Conservation (phyloP, 179 eudicot species). For the Carnegiea gigantea region DNA sequence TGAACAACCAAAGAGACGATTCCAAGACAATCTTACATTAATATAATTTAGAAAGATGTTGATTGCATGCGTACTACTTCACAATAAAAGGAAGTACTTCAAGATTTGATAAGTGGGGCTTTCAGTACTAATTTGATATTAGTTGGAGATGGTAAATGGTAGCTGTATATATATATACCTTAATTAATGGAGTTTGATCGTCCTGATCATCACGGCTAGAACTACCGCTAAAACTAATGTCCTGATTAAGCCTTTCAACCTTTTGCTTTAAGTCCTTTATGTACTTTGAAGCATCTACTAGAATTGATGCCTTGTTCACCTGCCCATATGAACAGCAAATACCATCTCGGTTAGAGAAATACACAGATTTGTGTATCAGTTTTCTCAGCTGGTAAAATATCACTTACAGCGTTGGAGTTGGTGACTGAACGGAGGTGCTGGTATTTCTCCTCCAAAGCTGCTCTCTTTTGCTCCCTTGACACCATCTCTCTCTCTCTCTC, state of each 20-base stretch:
- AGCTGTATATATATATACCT: slow-evolving; percentile 17
- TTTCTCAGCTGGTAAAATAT: too few relatives aligned
- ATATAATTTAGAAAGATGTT: too few relatives aligned
- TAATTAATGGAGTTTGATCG: slow-evolving; percentile 15
- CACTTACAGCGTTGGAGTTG: slow-evolving; percentile 23
- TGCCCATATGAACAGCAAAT: background rate
- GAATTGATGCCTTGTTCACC: slow-evolving; percentile 22
- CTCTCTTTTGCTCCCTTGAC: slow-evolving; percentile 23
- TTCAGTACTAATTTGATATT: too few relatives aligned
- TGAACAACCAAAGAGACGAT: too few relatives aligned
- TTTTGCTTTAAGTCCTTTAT: slow-evolving; percentile 25
- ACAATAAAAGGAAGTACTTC: too few relatives aligned
- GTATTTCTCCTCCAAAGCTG: slow-evolving; percentile 23
- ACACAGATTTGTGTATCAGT: too few relatives aligned
- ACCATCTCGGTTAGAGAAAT: too few relatives aligned
- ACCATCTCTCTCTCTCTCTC: slow-evolving; percentile 4
- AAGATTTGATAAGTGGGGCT: too few relatives aligned
- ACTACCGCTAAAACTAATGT: background rate
- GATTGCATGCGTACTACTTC: too few relatives aligned
- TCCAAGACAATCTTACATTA: too few relatives aligned
- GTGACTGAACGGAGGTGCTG: slow-evolving; percentile 27
- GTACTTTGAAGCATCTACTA: slow-evolving; percentile 24
- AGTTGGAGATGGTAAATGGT: too few relatives aligned
- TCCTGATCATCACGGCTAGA: background rate
- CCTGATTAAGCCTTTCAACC: slow-evolving; percentile 20